These are phyloP conservation scores for Magnusiomyces paraingens DNA, from an alignment of 1,139 yeast genomes.

Conservation along the genomic window DNA sequence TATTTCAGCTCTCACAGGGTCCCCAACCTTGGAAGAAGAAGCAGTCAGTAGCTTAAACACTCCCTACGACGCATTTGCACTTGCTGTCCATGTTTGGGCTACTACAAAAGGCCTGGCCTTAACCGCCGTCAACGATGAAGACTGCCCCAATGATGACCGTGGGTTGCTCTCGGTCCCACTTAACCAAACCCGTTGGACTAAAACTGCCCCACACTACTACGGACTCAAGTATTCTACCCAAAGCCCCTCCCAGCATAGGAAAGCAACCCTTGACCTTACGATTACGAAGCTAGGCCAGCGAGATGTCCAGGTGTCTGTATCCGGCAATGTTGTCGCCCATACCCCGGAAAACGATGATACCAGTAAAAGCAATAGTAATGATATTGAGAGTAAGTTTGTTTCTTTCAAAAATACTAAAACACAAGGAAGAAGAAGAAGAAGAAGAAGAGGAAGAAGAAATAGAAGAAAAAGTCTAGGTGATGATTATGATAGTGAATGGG, in stretches of 20 bases:
- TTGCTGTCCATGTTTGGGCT: slow-evolving; percentile 7
- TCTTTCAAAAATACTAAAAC: no score
- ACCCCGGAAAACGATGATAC: background rate
- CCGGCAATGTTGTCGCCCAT: background rate
- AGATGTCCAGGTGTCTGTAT: background rate
- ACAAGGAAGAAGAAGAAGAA: no score
- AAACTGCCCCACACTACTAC: slow-evolving; percentile 1
- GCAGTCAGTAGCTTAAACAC: slow-evolving; percentile 2
- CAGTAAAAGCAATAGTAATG: no score
- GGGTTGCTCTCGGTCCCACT: background rate
- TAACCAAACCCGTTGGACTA: slow-evolving; percentile 3
- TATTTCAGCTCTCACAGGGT: background rate
- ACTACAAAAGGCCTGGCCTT: background rate
- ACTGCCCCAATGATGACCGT: background rate
- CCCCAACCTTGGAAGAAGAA: background rate
- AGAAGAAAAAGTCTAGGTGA: no score
- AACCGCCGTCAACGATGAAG: slow-evolving; percentile 1
- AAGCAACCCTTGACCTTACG: background rate
- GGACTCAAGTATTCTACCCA: background rate
- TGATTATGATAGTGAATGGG: no score
- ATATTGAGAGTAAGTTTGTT: no score
- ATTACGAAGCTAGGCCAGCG: slow-evolving; percentile 4
- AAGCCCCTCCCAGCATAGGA: background rate
- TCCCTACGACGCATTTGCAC: slow-evolving; percentile 5
- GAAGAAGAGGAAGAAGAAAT: no score